Percentiles rank a stretch among this genome's conserved stretches.
These are phyloP conservation scores for Escovopsis sp. DNA, from an alignment of 2,329 filamentous ascomycete species.

Conservation along the genomic window DNA sequence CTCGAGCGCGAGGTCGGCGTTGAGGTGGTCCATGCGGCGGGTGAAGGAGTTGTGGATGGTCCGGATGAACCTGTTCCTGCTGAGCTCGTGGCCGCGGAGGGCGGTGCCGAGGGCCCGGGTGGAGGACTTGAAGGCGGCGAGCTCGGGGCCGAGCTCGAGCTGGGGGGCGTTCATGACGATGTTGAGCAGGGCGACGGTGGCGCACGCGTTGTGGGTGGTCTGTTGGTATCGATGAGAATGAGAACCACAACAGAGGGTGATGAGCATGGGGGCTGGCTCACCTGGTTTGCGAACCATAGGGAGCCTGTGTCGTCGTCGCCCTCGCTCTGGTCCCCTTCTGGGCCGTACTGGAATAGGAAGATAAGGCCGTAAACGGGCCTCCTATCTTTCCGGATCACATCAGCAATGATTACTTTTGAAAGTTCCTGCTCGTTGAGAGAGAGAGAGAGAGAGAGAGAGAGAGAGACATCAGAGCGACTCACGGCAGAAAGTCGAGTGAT, in stretches of 20 bases:
- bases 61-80: slow-evolving; percentile 62
- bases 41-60: slow-evolving; percentile 80
- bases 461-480: slow-evolving; percentile 12
- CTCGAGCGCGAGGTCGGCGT: slow-evolving; percentile 50
- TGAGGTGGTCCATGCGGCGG: slow-evolving; percentile 60
- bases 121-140: slow-evolving; percentile 57
- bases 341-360: slow-evolving; percentile 64
- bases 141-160: slow-evolving; percentile 52
- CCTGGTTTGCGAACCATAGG: slow-evolving; percentile 92
- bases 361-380: slow-evolving; percentile 74
- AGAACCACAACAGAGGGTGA: slow-evolving; percentile 1
- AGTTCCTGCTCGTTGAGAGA: no score
- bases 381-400: slow-evolving; percentile 21
- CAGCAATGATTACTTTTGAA: no score
- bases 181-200: slow-evolving; percentile 83
- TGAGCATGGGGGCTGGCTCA: slow-evolving; percentile 19
- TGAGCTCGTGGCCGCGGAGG: slow-evolving; percentile 61
- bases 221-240: slow-evolving; percentile 17
- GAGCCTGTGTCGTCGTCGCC: slow-evolving; percentile 27
- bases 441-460: not conserved
- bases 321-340: slow-evolving; percentile 41
- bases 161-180: slow-evolving; percentile 73
- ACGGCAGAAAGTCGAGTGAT: slow-evolving; percentile 49
- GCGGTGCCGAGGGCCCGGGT: slow-evolving; percentile 56
- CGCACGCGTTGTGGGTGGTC: slow-evolving; percentile 75